Base-by-base conservation (phyloP, 306 rosid genomes). In the Inga oerstediana region DNA sequence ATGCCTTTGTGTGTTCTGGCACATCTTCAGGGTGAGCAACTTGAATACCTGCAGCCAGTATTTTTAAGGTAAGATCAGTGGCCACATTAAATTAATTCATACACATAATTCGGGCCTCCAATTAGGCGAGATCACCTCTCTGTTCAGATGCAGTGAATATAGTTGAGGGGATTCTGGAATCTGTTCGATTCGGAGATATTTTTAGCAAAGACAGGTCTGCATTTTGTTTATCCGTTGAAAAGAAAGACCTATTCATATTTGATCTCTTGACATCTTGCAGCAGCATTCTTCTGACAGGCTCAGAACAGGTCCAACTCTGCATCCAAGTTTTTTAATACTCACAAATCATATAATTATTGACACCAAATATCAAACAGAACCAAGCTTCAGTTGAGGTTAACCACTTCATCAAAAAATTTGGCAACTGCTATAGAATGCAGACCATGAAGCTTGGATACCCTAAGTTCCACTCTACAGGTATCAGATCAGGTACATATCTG, bases 291-390 rank as follows among this genome's bases (percentile, higher is more conserved):
- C 91, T 89, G 45, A 93, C 90, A 81, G 99, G 98, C 71, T 95
- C 92, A 82, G 88, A 89, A 76, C 82, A 83, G 73, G 92, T 91
- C 98, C 92, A 90, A 85, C 92, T 90, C 99, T 91, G 90, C 88
- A 87, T 59, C 81, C 27, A 75, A 81, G 75, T 72, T n/a, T 64
- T 8, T 14, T 62, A 82, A 85, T 72, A 70, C 43, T 56, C 71
- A 78, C 51, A 59, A 74, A 49, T 71, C 41, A 79, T 27, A 81
- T 46, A 78, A 81, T 75, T 77, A 85, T 65, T 71, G 37, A 48
- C 78, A 66, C 68, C 80, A 72, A 84, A 78, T 20, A 51, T 65
- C 45, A 46, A 84, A 30, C 20, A 56, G 11, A 80, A 83, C n/a
- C 70, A 75, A 14, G 64, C 22, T 19, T 59, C 16, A 43, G 49